A percentile compares a stretch with the other conserved stretches of the same genome.
These are phyloP conservation scores for Arctium minus DNA, from an alignment of 129 eudicot genomes.

Conservation along the genomic window DNA sequence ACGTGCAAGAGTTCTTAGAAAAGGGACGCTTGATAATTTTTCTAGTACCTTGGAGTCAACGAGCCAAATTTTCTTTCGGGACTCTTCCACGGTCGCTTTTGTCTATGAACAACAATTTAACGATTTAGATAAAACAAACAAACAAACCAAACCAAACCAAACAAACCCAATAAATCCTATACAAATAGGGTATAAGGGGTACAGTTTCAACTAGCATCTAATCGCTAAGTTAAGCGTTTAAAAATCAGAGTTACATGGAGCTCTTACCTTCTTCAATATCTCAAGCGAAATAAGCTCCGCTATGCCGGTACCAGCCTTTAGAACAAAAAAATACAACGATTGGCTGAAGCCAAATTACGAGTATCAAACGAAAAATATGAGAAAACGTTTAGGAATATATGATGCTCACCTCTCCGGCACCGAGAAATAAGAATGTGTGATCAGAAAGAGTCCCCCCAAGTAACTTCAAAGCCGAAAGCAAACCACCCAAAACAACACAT, in stretches of 20 bases:
- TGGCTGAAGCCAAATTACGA: neutral
- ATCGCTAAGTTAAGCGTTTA: neutral
- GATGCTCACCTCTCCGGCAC: constrained; percentile 81
- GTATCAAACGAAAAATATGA: neutral
- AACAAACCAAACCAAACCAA: neutral
- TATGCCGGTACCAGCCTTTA: constrained; percentile 98
- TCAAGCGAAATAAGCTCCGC: constrained; percentile 95
- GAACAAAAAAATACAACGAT: neutral
- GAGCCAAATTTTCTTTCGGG: constrained; percentile 90
- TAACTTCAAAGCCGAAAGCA: constrained; percentile 60
- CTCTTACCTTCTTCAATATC: constrained; percentile 65
- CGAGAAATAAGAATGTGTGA: constrained; percentile 77
- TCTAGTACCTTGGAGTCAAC: constrained; percentile 87
- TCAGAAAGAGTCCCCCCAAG: constrained; percentile 72
- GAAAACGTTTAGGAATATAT: neutral
- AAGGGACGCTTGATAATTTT: neutral
- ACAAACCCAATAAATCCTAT: neutral
- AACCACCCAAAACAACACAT: constrained; percentile 79
- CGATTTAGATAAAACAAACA: neutral
- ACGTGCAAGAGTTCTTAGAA: neutral
- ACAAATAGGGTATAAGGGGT: neutral
- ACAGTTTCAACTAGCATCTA: neutral
- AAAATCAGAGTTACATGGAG: neutral
- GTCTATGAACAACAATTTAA: constrained; percentile 41
- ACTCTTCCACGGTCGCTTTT: constrained; percentile 56